Evolutionary conservation across 495 filamentous ascomycete genomes (phyloP), one percentile per base, ranked within the genome.

Genomic region (Arthonia radiata): DNA sequence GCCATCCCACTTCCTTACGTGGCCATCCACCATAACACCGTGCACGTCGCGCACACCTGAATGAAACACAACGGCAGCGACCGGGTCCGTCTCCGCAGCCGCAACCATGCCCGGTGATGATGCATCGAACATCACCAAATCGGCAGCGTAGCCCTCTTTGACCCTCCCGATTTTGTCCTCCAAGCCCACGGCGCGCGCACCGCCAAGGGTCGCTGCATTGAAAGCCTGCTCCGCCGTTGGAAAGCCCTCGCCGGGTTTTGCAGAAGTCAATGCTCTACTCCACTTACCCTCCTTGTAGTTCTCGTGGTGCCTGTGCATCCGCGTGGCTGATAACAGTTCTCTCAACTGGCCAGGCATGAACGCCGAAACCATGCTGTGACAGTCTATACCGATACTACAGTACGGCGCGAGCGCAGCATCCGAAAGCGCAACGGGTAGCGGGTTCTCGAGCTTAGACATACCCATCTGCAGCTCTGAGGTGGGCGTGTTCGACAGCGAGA

Each of bases 341-440:
- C 53, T 41, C 42, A 58, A 51, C 36, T 61, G 54, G n/a, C 42
- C 42, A 9, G 52, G 34, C 3, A 61, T 47, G 17, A 46, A 46
- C 2, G 35, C 41, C 2, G 48, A 40, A 15, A 47, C 47, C 29
- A 45, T 51, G 25, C 37, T 48, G 34, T 63, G 57, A 27, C 54
- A 60, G 31, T 63, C 57, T 9, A 59, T 36, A 6, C 60, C 60
- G 8, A 65, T 36, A 5, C n/a, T n/a, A n/a, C n/a, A n/a, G n/a
- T n/a, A n/a, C n/a, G n/a, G n/a, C n/a, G n/a, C n/a, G n/a, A n/a
- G n/a, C n/a, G n/a, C n/a, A n/a, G n/a, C n/a, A n/a, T n/a, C n/a
- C n/a, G n/a, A n/a, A n/a, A n/a, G n/a, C n/a, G n/a, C n/a, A n/a
- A n/a, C n/a, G n/a, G n/a, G n/a, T n/a, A n/a, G n/a, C n/a, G n/a